Base-by-base conservation (phyloP, 192 early-diverging fungal species). In the Umbelopsis isabellina region DNA sequence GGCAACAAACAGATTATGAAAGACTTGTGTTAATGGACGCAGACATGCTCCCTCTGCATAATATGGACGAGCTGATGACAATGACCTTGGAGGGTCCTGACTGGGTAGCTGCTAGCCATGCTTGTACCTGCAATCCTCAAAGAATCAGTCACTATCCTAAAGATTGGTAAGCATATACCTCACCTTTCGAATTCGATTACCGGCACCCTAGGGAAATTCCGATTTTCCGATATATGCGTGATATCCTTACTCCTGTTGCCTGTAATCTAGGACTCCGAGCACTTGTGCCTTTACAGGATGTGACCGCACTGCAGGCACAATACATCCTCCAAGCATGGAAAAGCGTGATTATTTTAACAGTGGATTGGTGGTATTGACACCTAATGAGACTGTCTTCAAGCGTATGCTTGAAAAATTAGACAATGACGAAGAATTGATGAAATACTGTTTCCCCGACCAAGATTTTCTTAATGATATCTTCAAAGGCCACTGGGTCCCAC, bases 51-150 rank as follows among this genome's bases (percentile, higher is more conserved):
- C 81, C 87, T 0, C 55, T 82, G 46, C 53, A 80, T 44, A 88
- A 89, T 55, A 87, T 93, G 69, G 91, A 92, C 66, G 83, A 84
- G 44, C 46, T 94, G 4, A 88, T 94, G 78, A 71, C 76, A 3
- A 52, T 82, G n/a, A 49, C 67, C 6, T 61, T 85, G 21, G 49
- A 41, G 8, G 16, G 23, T 7, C 48, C 74, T 22, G 64, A 71
- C 6, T 80, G 70, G 70, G 53, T 81, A 16, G 80, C 79, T n/a
- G 81, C 83, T 46, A 68, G 61, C 47, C 81, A 80, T 71, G 83
- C 82, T 15, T 84, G 83, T 53, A 79, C 79, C 2, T 84, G 82
- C 67, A 86, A 86, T 50, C 77, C 79, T n/a, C 64, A 67, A 44
- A 61, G 71, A 20, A 79, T 72, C 1, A 37, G 48, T 22, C n/a